Evolutionary conservation across 2,329 filamentous ascomycete genomes (phyloP).

Genomic region (Fusarium illudens): DNA sequence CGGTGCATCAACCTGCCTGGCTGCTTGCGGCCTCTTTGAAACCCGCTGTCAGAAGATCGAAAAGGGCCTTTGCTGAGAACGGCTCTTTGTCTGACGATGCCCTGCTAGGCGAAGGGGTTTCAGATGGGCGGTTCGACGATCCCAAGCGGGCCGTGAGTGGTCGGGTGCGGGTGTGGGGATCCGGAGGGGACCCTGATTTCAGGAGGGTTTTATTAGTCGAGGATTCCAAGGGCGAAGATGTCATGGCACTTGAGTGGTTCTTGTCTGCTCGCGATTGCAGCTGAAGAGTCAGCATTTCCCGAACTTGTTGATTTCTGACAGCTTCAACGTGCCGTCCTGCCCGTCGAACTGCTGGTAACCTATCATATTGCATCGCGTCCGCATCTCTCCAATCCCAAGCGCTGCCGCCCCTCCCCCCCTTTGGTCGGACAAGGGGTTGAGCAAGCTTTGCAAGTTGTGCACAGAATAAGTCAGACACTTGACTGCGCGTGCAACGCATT

Average conservation of each 20-base stretch:
- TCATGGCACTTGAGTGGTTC: neutral
- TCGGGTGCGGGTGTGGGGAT: neutral
- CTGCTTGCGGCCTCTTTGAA: neutral
- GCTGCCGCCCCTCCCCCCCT: constrained; percentile 28
- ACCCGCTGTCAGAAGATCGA: neutral
- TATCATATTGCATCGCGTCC: constrained; percentile 12
- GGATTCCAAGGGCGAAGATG: neutral
- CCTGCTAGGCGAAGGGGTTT: constrained; percentile 22
- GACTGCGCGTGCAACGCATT: neutral
- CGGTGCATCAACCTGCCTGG: constrained; percentile 1
- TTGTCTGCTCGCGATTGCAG: neutral
- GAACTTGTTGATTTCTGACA: constrained; percentile 3
- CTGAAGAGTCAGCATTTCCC: neutral
- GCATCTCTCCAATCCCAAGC: constrained; percentile 28
- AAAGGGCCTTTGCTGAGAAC: constrained; percentile 9
- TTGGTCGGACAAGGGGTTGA: constrained; percentile 11
- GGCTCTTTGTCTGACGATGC: neutral
- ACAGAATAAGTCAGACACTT: constrained; percentile 17
- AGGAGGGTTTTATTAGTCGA: neutral
- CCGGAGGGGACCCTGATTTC: constrained; percentile 18
- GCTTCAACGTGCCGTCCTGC: neutral
- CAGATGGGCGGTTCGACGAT: constrained; percentile 3
- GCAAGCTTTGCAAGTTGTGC: neutral
- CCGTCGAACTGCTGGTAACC: constrained; percentile 15
- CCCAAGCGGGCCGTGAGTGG: neutral